Evolutionary conservation across 148 eudicot genomes (phyloP), one percentile per base, ranked within the genome.

Genomic region (Chenopodium album): DNA sequence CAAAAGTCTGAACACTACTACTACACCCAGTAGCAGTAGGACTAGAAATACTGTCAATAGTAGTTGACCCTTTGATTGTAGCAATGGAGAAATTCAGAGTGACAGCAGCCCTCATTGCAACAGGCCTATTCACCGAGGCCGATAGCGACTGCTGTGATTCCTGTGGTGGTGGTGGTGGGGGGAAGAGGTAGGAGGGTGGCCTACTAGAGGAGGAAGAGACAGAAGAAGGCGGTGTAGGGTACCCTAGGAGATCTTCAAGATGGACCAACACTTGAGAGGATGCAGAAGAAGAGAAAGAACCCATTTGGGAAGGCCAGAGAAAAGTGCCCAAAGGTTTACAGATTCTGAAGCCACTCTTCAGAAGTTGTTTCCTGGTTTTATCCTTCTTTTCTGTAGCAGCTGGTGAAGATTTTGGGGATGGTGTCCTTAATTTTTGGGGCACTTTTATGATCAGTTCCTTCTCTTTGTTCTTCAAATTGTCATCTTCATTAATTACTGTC

Each of bases 241-340:
- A 90, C 69, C 82, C 86, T 34, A 87, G 64, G 28, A 84, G 66
- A 88, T 89, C 97, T 26, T 92, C 91, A 79, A 88, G 85, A 75
- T 87, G 90, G 66, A 88, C 83, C 85, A 85, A 48, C 52, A 85
- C 82, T 84, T 87, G 90, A 41, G 66, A 70, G 50, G 48, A 17
- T 48, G 86, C 23, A 7, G 74, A 71, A 4, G 78, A 59, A 26
- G 76, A n/a, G 14, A 82, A 12, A 26, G 78, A 41, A 63, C 82
- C 86, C 85, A 84, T 86, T 85, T 90, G 85, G 69, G 94, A 86
- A 56, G 98, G 98, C 99, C 97, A 94, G 0, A 91, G 88, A 84
- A 94, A 91, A 54, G 93, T 90, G 34, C 96, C 97, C 81, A 86
- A 90, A 46, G 98, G 98, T 64, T 88, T 95, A 92, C 98, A 95